Percentiles rank a stretch among this genome's conserved stretches.
These are phyloP conservation scores for Aspergillus egyptiacus DNA, from an alignment of 495 filamentous ascomycete species.

Conservation along the genomic window DNA sequence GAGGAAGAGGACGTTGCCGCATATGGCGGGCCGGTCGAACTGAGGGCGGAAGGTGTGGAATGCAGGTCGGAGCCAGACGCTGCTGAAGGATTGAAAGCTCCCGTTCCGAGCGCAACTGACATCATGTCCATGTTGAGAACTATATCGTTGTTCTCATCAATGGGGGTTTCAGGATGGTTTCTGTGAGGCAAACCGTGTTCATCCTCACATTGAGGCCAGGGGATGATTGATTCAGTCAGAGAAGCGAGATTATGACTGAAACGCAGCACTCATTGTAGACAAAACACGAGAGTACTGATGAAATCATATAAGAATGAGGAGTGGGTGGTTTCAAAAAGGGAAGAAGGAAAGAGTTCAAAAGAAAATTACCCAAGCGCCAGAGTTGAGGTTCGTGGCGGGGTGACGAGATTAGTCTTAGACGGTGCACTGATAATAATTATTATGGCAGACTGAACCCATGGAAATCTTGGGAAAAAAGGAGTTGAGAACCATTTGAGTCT, in stretches of 20 bases:
- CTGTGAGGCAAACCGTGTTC: constrained; percentile 23
- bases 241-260: background rate
- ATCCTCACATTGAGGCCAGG: constrained; percentile 25
- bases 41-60: constrained; percentile 35
- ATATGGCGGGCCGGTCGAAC: constrained; percentile 27
- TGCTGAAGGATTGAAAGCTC: constrained; percentile 24
- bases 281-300: constrained; percentile 6
- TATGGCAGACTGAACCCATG: no score
- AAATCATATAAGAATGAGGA: no score
- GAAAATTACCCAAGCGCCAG: no score
- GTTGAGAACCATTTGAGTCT: no score
- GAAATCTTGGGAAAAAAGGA: no score
- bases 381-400: no score
- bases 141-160: constrained; percentile 23
- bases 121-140: constrained; percentile 32
- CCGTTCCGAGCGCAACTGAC: constrained; percentile 23
- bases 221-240: constrained; percentile 6
- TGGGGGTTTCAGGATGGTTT: constrained; percentile 20
- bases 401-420: no score
- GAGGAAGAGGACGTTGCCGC: constrained; percentile 38
- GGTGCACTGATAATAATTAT: no score
- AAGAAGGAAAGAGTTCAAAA: no score
- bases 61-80: constrained; percentile 37
- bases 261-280: constrained; percentile 10
- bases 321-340: constrained; percentile 4